phyloP scores from a whole-genome alignment of 805 yeast genomes.

The Saccharomyces mikatae region DNA sequence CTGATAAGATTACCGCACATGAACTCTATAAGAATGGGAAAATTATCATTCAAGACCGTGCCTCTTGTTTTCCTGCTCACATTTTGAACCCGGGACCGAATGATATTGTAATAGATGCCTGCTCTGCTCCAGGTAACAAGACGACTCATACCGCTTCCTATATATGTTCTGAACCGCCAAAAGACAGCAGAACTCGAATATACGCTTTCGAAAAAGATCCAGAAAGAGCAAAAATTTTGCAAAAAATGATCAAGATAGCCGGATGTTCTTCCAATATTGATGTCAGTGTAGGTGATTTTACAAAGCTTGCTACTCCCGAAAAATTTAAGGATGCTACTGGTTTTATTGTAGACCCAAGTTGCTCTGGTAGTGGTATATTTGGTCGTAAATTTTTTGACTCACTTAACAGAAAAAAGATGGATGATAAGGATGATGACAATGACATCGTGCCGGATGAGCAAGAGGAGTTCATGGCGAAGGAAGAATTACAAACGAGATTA shows the following conservation, averaged over 20 bases:
- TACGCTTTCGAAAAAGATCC: constrained; percentile 85
- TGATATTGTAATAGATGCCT: constrained; percentile 73
- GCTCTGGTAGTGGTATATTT: constrained; percentile 96
- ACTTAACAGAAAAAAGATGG: constrained; percentile 25
- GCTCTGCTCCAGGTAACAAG: constrained; percentile 98
- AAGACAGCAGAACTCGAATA: constrained; percentile 33
- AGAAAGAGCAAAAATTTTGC: constrained; percentile 58
- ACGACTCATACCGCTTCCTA: constrained; percentile 79
- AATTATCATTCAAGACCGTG: constrained; percentile 88
- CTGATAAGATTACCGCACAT: constrained; percentile 59
- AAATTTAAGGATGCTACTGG: constrained; percentile 66
- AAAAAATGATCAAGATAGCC: constrained; percentile 74
- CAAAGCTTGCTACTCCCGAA: constrained; percentile 34
- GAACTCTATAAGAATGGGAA: constrained; percentile 66
- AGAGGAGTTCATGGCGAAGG: constrained; percentile 36
- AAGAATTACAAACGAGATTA: constrained; percentile 39
- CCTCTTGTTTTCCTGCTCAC: constrained; percentile 92
- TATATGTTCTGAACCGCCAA: constrained; percentile 12
- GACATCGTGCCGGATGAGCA: constrained; percentile 17
- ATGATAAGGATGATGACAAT: constrained; percentile 5
- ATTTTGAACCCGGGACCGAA: constrained; percentile 59
- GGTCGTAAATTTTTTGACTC: constrained; percentile 66
- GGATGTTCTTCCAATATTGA: constrained; percentile 41
- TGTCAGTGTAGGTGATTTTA: constrained; percentile 47
- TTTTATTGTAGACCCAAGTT: constrained; percentile 88